Evolutionary conservation across 192 early-diverging fungal species (phyloP).

Genomic region (Coemansia sp.): DNA sequence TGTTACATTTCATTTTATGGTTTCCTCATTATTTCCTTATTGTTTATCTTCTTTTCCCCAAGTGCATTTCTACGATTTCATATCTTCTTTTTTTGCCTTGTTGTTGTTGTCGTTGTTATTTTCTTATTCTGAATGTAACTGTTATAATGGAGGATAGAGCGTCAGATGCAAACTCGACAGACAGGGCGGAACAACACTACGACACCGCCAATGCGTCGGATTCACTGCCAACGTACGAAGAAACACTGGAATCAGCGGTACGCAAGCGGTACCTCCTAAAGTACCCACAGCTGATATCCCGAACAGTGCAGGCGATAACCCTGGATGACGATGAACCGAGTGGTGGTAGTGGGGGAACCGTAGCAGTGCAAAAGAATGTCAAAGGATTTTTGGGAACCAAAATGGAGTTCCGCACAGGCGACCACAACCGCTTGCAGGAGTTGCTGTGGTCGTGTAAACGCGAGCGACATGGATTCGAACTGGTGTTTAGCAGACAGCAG

Average conservation of each 20-base stretch:
- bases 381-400: conserved; percentile 10
- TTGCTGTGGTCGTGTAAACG: conserved; percentile 32
- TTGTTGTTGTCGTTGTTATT: too few species aligned
- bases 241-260: conserved; percentile 27
- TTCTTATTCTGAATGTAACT: too few species aligned
- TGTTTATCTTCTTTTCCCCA: too few species aligned
- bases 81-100: too few species aligned
- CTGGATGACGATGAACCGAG: not conserved
- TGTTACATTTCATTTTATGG: too few species aligned
- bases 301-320: conserved; percentile 34
- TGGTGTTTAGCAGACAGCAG: conserved; percentile 32
- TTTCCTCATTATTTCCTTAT: too few species aligned
- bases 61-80: too few species aligned
- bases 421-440: not conserved
- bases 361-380: conserved; percentile 9
- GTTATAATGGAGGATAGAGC: too few species aligned
- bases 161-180: too few species aligned
- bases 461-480: conserved; percentile 25
- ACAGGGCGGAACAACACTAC: not conserved
- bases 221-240: conserved; percentile 44
- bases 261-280: conserved; percentile 29
- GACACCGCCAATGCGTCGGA: conserved; percentile 8
- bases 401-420: conserved; percentile 3
- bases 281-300: conserved; percentile 24
- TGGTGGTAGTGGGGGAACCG: not conserved